Percentiles rank a stretch among this genome's conserved stretches.
These are phyloP conservation scores for Prunus mume DNA, from an alignment of 306 rosid genomes.

Conservation along the genomic window DNA sequence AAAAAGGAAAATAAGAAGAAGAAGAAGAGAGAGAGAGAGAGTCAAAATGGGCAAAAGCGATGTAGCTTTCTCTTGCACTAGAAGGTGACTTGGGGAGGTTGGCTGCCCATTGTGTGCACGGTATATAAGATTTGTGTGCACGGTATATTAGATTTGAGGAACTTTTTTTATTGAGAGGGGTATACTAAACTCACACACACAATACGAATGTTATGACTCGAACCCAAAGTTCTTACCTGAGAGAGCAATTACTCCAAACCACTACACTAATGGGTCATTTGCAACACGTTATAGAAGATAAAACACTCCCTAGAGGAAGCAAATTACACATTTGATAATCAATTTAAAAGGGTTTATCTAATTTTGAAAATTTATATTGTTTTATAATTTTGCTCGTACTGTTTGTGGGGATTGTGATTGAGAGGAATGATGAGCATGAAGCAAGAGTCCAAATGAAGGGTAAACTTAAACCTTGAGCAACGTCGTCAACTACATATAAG, in stretches of 20 bases:
- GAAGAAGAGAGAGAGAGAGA: conserved; percentile 22
- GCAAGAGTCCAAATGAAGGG: conserved; percentile 9
- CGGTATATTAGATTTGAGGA: too few species aligned
- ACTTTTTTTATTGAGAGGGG: too few species aligned
- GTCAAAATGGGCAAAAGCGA: conserved; percentile 29
- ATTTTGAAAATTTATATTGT: background rate
- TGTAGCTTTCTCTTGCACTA: background rate
- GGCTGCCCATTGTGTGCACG: conserved; percentile 15
- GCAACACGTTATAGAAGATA: conserved; percentile 2
- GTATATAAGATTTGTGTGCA: background rate
- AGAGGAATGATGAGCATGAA: background rate
- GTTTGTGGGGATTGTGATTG: background rate
- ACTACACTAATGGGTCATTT: too few species aligned
- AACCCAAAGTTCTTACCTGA: rapidly evolving
- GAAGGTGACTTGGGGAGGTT: background rate
- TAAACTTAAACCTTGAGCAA: conserved; percentile 36
- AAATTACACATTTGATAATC: conserved; percentile 15
- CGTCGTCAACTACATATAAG: conserved; percentile 16
- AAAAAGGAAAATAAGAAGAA: background rate
- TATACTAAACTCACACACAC: too few species aligned
- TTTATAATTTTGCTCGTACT: too few species aligned
- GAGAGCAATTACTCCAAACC: too few species aligned
- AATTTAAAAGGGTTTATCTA: background rate
- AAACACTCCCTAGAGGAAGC: background rate
- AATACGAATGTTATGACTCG: rapidly evolving